These are phyloP conservation scores for Ophiostoma piceae DNA, from an alignment of 2,329 filamentous ascomycete genomes.

Conservation along the genomic window DNA sequence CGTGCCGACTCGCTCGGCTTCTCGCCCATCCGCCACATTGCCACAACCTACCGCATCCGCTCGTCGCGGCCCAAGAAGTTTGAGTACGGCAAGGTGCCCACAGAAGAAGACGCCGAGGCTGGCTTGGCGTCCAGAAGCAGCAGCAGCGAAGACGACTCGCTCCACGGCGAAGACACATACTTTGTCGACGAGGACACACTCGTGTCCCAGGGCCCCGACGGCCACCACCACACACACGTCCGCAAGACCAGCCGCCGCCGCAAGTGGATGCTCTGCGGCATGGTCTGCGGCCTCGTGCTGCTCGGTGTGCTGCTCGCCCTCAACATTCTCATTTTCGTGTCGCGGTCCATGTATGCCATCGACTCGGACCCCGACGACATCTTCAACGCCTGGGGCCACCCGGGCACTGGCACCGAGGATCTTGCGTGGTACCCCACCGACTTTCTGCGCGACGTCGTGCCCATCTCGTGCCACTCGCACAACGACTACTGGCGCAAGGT, in stretches of 20 bases:
- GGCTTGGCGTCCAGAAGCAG: background rate
- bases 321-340: constrained; percentile 25
- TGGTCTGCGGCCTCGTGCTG: constrained; percentile 31
- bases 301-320: constrained; percentile 30
- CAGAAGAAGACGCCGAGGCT: constrained; percentile 18
- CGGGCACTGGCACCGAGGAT: constrained; percentile 37
- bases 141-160: background rate
- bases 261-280: constrained; percentile 32
- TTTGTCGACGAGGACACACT: constrained; percentile 24
- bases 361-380: constrained; percentile 31
- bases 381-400: constrained; percentile 36
- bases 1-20: constrained; percentile 20
- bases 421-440: constrained; percentile 46
- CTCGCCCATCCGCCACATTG: constrained; percentile 24
- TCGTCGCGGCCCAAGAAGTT: constrained; percentile 12
- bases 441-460: constrained; percentile 43
- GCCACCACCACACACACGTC: constrained; percentile 20
- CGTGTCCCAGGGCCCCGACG: constrained; percentile 22
- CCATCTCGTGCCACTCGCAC: constrained; percentile 49
- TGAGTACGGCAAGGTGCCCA: constrained; percentile 17
- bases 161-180: constrained; percentile 18
- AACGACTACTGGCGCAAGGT: constrained; percentile 66
- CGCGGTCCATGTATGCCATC: constrained; percentile 19
- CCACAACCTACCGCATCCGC: constrained; percentile 23
- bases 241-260: background rate